Evolutionary conservation across 345 rosid genomes (phyloP), one percentile per base, ranked within the genome.

Genomic region (Hypericum perforatum): DNA sequence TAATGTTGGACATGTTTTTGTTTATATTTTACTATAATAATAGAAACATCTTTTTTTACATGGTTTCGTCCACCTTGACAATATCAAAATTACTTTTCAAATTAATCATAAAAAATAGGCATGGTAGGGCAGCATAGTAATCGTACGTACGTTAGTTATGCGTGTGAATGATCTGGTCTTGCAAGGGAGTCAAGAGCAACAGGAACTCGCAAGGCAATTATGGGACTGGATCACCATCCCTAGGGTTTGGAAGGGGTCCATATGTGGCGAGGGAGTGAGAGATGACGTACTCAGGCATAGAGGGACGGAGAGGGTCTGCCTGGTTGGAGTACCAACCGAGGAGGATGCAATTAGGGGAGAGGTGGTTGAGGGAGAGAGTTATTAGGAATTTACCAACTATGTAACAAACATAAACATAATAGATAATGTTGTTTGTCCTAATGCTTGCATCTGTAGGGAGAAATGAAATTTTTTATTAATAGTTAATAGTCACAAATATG

Each of bases 291-390:
- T 91, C 98, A 5, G 95, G 76, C 82, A 91, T 73, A 40, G 96
- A 91, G 9, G 94, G 89, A 16, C 82, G 84, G 55, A 61, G 74
- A 16, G 82, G 65, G 41, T 94, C 71, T 32, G 56, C 79, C 42
- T 91, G 80, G 49, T 95, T 71, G 62, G 89, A 87, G 79, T 87
- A 82, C 95, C 94, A 87, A 43, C 95, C 97, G 43, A 92, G 66
- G 45, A 88, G 74, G 56, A 63, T 63, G 56, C 51, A 53, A 60
- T 63, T 57, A 48, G 56, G 39, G 57, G 54, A 56, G 7, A 70
- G 76, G 49, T 57, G 53, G 57, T 56, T 71, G 41, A 58, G 10
- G 39, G 13, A 54, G 9, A 65, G 52, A n/a, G n/a, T n/a, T n/a
- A n/a, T n/a, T n/a, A n/a, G n/a, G n/a, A n/a, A n/a, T n/a, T n/a